Percentiles rank a stretch among this genome's conserved stretches.
Conservation (phyloP, 2,329 filamentous ascomycete genomes). For the Paramyrothecium sp. region DNA sequence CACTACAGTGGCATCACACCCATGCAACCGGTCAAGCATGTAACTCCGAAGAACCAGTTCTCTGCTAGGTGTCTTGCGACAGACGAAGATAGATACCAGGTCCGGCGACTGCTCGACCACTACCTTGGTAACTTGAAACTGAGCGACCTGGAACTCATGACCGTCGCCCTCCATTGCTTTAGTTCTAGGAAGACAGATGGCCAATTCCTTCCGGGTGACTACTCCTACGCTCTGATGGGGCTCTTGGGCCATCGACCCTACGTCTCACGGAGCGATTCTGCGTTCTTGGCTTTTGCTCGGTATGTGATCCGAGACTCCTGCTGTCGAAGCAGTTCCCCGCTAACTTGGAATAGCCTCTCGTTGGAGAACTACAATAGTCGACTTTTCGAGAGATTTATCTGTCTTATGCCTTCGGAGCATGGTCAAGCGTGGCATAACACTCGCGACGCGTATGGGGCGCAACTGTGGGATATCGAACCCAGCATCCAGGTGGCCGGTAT, state of each 20-base stretch:
- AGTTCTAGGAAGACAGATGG: not conserved
- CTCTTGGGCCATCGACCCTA: constrained; percentile 28
- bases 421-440: constrained; percentile 27
- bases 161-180: not conserved
- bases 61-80: constrained; percentile 24
- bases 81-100: constrained; percentile 19
- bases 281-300: constrained; percentile 34
- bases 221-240: constrained; percentile 34
- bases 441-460: constrained; percentile 26
- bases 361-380: constrained; percentile 31
- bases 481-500: constrained; percentile 30
- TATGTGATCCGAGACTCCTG: not conserved
- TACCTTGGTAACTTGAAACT: constrained; percentile 28
- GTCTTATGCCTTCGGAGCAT: constrained; percentile 18
- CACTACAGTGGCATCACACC: constrained; percentile 18
- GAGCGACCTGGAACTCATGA: not conserved
- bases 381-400: constrained; percentile 31
- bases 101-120: constrained; percentile 32
- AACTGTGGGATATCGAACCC: constrained; percentile 32
- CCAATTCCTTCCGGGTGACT: constrained; percentile 24
- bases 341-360: constrained; percentile 16
- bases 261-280: constrained; percentile 27
- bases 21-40: constrained; percentile 5
- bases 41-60: constrained; percentile 29
- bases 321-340: not conserved